Evolutionary conservation across 1,284 basidiomycete genomes (phyloP).

Genomic region (Puccinia horiana): DNA sequence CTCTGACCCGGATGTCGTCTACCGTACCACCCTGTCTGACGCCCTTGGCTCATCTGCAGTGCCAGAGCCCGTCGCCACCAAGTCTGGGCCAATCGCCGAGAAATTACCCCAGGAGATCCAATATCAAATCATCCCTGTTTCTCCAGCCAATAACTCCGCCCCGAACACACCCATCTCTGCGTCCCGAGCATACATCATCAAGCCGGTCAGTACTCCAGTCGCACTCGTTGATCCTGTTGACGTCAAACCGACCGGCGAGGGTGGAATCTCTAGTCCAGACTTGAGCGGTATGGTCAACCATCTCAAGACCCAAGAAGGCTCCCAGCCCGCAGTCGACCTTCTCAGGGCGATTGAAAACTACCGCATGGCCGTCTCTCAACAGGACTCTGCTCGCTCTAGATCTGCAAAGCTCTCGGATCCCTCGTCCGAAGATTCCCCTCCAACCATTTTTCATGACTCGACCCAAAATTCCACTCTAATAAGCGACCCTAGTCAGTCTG

Average conservation of each 20-base stretch:
- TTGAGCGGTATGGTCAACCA: background rate
- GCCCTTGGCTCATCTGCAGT: background rate
- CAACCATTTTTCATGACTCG: too few relatives aligned
- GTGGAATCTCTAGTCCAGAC: background rate
- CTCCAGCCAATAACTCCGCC: background rate
- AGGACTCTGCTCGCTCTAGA: background rate
- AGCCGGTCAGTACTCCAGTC: background rate
- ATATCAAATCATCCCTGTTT: slow-evolving; percentile 18
- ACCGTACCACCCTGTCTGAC: background rate
- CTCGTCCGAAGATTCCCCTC: background rate
- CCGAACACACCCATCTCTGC: background rate
- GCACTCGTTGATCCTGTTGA: background rate
- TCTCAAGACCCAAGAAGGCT: background rate
- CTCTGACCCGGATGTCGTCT: background rate
- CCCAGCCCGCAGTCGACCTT: background rate
- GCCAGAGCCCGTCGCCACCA: background rate
- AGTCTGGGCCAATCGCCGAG: background rate
- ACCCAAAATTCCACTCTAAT: too few relatives aligned
- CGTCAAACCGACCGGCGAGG: background rate
- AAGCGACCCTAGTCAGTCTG: too few relatives aligned
- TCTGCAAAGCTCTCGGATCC: background rate
- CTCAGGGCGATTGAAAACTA: slow-evolving; percentile 7
- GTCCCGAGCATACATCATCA: slow-evolving; percentile 6
- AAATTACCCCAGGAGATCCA: background rate
- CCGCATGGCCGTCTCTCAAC: background rate